phyloP scores from a whole-genome alignment of 1,139 yeast genomes.

The Taphrina deformans region DNA sequence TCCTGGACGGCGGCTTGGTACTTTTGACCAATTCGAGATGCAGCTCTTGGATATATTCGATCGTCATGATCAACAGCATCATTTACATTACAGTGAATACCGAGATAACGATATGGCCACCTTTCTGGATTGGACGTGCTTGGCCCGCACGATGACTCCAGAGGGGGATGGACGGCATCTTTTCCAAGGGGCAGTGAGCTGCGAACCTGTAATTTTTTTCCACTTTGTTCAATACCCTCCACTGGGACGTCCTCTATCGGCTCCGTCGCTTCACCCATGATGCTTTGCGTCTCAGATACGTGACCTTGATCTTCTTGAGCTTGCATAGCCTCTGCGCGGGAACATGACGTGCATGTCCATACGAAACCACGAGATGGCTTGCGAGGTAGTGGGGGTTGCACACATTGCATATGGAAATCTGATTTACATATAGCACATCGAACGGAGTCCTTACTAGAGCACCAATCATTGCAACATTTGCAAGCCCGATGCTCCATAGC shows the following conservation, averaged over 20 bases:
- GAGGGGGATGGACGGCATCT: not conserved
- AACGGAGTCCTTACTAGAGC: constrained; percentile 72
- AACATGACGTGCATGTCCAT: constrained; percentile 88
- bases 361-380: constrained; percentile 88
- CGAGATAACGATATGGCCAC: constrained; percentile 81
- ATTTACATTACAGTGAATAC: constrained; percentile 72
- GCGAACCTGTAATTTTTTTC: not conserved
- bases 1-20: constrained; percentile 73
- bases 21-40: constrained; percentile 71
- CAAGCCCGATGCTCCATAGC: constrained; percentile 68
- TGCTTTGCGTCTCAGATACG: constrained; percentile 14
- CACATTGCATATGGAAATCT: constrained; percentile 75
- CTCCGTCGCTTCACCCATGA: not conserved
- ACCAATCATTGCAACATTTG: constrained; percentile 80
- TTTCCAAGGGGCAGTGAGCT: not conserved
- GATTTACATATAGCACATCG: constrained; percentile 74
- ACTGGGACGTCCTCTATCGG: not conserved
- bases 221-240: not conserved
- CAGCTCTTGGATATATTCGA: constrained; percentile 78
- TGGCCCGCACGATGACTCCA: not conserved
- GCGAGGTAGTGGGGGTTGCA: constrained; percentile 76
- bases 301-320: constrained; percentile 41
- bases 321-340: constrained; percentile 51
- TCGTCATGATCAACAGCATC: constrained; percentile 80
- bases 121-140: constrained; percentile 34